Evolutionary conservation across 306 rosid genomes (phyloP).

Genomic region (Lathyrus sativus): DNA sequence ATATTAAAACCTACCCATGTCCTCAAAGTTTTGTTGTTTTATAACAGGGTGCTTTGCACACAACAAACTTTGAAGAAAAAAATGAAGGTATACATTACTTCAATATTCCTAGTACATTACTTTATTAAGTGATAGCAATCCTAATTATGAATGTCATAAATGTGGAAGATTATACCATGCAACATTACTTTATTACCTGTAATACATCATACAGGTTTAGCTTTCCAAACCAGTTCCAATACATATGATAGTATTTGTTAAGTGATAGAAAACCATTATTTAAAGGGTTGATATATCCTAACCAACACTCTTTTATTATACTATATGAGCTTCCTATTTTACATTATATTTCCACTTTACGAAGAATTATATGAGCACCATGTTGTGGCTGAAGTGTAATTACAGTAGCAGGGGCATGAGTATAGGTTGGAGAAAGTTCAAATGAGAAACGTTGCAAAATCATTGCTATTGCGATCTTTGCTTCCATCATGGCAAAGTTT

Average conservation of each 20-base stretch:
- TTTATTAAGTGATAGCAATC: too few relatives aligned
- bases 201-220: too few relatives aligned
- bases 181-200: too few relatives aligned
- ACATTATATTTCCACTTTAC: background rate
- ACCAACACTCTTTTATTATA: background rate
- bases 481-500: constrained; percentile 44
- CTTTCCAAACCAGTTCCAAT: too few relatives aligned
- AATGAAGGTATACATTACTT: constrained; percentile 47
- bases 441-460: constrained; percentile 53
- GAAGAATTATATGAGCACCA: constrained; percentile 47
- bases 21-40: constrained; percentile 30
- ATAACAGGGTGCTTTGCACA: constrained; percentile 67
- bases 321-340: background rate
- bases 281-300: background rate
- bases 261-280: background rate
- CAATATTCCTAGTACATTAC: background rate
- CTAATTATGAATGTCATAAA: too few relatives aligned
- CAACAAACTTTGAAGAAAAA: constrained; percentile 42
- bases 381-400: constrained; percentile 43
- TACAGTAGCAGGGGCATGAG: constrained; percentile 37
- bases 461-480: constrained; percentile 52
- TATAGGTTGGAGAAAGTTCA: constrained; percentile 49
- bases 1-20: too few relatives aligned
- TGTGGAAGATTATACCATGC: too few relatives aligned
- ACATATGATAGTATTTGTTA: background rate